These are phyloP conservation scores for Mycena maculata DNA, from an alignment of 768 basidiomycete species.

Conservation along the genomic window DNA sequence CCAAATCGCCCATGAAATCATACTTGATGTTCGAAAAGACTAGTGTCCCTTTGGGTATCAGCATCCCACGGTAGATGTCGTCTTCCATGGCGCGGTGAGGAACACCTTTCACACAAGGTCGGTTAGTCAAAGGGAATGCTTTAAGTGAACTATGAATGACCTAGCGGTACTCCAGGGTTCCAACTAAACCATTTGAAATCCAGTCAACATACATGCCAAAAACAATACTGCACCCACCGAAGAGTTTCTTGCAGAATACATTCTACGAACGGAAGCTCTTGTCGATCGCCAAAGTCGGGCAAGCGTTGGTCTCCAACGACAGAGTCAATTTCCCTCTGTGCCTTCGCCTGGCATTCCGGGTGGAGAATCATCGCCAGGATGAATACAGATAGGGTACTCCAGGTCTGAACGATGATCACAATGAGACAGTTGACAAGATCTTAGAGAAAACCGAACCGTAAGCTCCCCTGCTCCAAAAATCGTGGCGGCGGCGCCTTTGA, in stretches of 20 bases:
- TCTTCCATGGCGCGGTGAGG: slow-evolving; percentile 46
- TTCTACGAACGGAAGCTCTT: not conserved
- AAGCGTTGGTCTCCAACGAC: slow-evolving; percentile 1
- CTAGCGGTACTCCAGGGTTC: not conserved
- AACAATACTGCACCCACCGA: not conserved
- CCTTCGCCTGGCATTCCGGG: slow-evolving; percentile 20
- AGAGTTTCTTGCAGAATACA: not conserved
- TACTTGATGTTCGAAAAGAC: slow-evolving; percentile 40
- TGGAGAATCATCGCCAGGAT: slow-evolving; percentile 18
- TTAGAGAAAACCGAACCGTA: slow-evolving; percentile 46
- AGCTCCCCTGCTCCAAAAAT: slow-evolving; percentile 49
- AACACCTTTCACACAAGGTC: slow-evolving; percentile 36
- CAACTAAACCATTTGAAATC: not conserved
- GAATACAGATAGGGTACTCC: slow-evolving; percentile 8
- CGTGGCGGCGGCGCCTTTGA: slow-evolving; percentile 36
- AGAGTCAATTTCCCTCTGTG: slow-evolving; percentile 4
- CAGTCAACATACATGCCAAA: not conserved
- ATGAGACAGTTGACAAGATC: not conserved
- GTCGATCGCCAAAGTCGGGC: slow-evolving; percentile 11
- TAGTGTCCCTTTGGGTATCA: slow-evolving; percentile 46
- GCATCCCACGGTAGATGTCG: slow-evolving; percentile 49
- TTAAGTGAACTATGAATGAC: not conserved
- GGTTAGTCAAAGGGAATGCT: not conserved
- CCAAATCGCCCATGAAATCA: not conserved
- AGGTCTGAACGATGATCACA: not conserved